A percentile compares a stretch with the other conserved stretches of the same genome.
These are phyloP conservation scores for Albizia julibrissin DNA, from an alignment of 306 rosid genomes.

Conservation along the genomic window DNA sequence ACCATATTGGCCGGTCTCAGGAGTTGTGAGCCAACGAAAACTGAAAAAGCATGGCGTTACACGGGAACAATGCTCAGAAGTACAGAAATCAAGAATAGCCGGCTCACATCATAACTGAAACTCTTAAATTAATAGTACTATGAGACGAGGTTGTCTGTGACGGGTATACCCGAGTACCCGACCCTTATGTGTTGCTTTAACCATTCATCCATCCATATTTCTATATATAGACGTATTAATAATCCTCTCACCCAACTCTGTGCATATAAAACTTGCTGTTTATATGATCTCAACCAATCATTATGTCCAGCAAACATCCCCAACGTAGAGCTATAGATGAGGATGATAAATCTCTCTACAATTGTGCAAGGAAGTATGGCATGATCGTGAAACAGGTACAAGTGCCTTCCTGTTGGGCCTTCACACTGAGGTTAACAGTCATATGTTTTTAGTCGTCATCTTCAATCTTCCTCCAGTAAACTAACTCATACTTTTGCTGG, in stretches of 20 bases:
- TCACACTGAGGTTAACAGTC: background rate
- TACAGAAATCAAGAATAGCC: background rate
- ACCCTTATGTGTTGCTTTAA: background rate
- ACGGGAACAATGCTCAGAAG: slow-evolving; percentile 32
- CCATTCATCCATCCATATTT: background rate
- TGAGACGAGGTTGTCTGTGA: background rate
- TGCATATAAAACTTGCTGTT: background rate
- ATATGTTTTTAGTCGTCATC: background rate
- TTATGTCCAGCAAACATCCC: slow-evolving; percentile 29
- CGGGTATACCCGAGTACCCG: background rate
- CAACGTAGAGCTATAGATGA: background rate
- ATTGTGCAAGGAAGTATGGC: slow-evolving; percentile 39
- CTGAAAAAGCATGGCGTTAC: background rate
- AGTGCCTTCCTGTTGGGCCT: background rate
- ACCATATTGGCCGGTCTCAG: background rate
- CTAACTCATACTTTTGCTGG: background rate
- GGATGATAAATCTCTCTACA: slow-evolving; percentile 32
- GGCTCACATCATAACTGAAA: background rate
- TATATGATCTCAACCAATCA: background rate
- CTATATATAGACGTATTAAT: background rate
- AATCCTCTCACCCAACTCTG: background rate
- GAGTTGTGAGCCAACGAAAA: background rate
- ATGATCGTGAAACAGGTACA: slow-evolving; percentile 41
- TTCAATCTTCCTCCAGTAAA: background rate
- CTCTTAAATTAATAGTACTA: background rate